Evolutionary conservation across 2,329 filamentous ascomycete genomes (phyloP).

Genomic region (Aureobasidium pullulans): DNA sequence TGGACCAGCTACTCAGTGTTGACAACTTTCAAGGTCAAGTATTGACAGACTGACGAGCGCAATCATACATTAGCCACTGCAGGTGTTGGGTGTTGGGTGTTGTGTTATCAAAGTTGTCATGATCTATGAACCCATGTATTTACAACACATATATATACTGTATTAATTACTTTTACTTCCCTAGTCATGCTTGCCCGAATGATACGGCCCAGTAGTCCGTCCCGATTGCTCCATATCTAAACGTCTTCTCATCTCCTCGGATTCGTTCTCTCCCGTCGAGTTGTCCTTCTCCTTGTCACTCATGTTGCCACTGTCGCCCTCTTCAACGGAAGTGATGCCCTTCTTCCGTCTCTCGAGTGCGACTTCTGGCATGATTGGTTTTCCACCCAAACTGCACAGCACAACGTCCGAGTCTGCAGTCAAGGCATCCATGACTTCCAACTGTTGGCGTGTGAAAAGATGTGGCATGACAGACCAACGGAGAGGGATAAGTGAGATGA

Average conservation of each 20-base stretch:
- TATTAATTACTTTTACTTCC: neutral
- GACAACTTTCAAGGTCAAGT: too few relatives aligned
- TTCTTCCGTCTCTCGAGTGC: constrained; percentile 20
- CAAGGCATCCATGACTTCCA: constrained; percentile 45
- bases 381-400: constrained; percentile 46
- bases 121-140: neutral
- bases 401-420: constrained; percentile 49
- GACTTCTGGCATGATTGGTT: constrained; percentile 34
- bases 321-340: constrained; percentile 19
- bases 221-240: neutral
- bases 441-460: constrained; percentile 43
- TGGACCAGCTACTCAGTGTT: too few relatives aligned
- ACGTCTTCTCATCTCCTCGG: constrained; percentile 27
- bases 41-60: too few relatives aligned
- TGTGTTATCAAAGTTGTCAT: too few relatives aligned
- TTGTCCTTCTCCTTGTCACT: constrained; percentile 37
- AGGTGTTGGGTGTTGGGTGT: too few relatives aligned
- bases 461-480: constrained; percentile 43
- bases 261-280: constrained; percentile 32
- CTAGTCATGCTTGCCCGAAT: constrained; percentile 1
- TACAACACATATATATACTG: neutral
- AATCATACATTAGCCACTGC: too few relatives aligned
- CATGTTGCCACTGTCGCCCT: constrained; percentile 26
- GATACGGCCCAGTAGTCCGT: neutral
- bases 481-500: constrained; percentile 49